Percentiles rank a stretch among this genome's conserved stretches.
Conservation (phyloP, 2,329 filamentous ascomycete genomes). For the Colletotrichum falcatum region DNA sequence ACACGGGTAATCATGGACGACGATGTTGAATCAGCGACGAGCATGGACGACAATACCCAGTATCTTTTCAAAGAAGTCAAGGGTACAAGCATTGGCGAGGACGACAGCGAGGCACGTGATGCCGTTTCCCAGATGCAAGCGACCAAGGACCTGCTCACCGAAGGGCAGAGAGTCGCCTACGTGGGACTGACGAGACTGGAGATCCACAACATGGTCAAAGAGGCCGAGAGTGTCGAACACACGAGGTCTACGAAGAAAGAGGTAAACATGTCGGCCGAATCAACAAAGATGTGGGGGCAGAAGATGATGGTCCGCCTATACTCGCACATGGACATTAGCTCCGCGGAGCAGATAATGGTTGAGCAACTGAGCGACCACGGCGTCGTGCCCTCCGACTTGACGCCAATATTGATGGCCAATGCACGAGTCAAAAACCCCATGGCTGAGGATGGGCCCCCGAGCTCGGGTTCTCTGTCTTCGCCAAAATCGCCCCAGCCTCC, state of each 20-base stretch:
- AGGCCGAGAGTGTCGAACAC: constrained; percentile 70
- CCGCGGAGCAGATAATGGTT: constrained; percentile 96
- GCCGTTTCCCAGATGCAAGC: constrained; percentile 91
- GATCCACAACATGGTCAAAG: constrained; percentile 80
- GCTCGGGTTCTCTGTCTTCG: constrained; percentile 27
- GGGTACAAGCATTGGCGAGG: constrained; percentile 69
- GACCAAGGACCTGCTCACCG: constrained; percentile 94
- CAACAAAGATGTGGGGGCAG: constrained; percentile 94
- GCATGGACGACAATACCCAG: constrained; percentile 96
- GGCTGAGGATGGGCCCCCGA: constrained; percentile 60
- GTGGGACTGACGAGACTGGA: constrained; percentile 89
- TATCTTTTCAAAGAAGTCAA: constrained; percentile 88
- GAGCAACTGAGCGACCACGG: constrained; percentile 95
- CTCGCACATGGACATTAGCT: constrained; percentile 94
- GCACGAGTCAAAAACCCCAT: constrained; percentile 93
- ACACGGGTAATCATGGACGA: constrained; percentile 96
- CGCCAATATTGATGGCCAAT: constrained; percentile 89
- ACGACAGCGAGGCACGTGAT: constrained; percentile 87
- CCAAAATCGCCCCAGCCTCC: constrained; percentile 39
- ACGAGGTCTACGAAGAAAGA: constrained; percentile 79
- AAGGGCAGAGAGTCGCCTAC: constrained; percentile 95
- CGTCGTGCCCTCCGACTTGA: constrained; percentile 85
- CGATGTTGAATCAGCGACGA: constrained; percentile 92
- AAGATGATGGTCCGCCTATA: constrained; percentile 98
- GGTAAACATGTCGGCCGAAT: constrained; percentile 76